phyloP scores from a whole-genome alignment of 192 early-diverging fungal genomes.

The Phlyctochytrium planicorne region DNA sequence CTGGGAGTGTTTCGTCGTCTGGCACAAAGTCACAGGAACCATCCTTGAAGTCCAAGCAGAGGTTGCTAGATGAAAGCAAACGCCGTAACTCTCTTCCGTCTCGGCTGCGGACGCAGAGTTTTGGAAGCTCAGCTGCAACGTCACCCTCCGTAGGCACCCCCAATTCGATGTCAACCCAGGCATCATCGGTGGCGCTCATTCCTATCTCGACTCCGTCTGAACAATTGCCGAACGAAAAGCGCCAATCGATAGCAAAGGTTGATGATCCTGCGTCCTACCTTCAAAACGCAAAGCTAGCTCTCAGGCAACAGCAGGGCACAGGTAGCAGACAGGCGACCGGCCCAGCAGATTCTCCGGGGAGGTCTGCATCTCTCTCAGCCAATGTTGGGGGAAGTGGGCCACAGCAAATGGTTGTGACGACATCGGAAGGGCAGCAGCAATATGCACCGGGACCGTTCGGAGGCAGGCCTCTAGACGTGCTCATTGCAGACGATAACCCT shows the following conservation, averaged over 20 bases:
- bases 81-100: conserved; percentile 44
- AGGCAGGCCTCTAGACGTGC: conserved; percentile 37
- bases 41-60: conserved; percentile 19
- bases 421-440: neutral
- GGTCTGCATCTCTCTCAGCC: neutral
- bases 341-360: too few species aligned
- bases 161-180: conserved; percentile 5
- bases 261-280: neutral
- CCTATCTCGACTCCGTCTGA: conserved; percentile 4
- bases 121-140: conserved; percentile 16
- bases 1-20: neutral
- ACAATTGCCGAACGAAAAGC: conserved; percentile 15
- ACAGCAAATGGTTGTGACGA: neutral
- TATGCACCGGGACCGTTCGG: neutral
- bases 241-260: conserved; percentile 26
- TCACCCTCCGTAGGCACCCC: conserved; percentile 17
- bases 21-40: conserved; percentile 13
- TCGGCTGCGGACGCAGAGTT: conserved; percentile 36
- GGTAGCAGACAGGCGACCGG: neutral
- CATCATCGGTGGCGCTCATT: conserved; percentile 7
- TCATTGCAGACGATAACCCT: conserved; percentile 92
- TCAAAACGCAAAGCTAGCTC: neutral
- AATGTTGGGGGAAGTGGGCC: neutral
- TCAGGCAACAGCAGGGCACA: neutral
- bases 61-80: conserved; percentile 12